Evolutionary conservation across 345 rosid genomes (phyloP).

Genomic region (Iberis pinnata): DNA sequence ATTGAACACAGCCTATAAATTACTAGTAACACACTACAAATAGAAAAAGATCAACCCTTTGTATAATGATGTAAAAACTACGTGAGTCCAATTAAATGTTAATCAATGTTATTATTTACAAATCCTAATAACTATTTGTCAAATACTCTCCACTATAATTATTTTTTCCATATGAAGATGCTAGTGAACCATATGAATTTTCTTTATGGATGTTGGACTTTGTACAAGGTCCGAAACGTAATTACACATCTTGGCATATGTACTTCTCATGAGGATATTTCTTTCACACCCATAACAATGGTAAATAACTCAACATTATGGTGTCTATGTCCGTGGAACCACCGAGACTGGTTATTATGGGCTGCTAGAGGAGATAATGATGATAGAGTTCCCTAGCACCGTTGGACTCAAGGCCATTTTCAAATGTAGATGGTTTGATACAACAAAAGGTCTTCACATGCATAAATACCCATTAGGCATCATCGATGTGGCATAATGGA

Average conservation of each 20-base stretch:
- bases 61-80: not conserved
- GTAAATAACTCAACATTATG: not conserved
- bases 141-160: not conserved
- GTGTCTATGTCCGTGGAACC: not conserved
- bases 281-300: not conserved
- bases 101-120: not conserved
- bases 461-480: not conserved
- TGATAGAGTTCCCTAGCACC: not conserved
- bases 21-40: not conserved
- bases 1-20: not conserved
- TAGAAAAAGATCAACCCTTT: not conserved
- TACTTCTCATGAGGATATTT: not conserved
- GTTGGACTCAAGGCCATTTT: not conserved
- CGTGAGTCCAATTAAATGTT: not conserved
- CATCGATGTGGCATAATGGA: not conserved
- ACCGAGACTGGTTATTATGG: not conserved
- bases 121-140: too few species aligned
- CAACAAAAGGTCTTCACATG: not conserved
- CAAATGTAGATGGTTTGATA: not conserved
- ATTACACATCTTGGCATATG: not conserved
- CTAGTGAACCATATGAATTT: not conserved
- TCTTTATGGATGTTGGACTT: not conserved
- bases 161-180: not conserved
- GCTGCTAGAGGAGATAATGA: not conserved
- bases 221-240: not conserved